Conservation (phyloP, 768 basidiomycete genomes). For the Lepiota brunneoincarnata region DNA sequence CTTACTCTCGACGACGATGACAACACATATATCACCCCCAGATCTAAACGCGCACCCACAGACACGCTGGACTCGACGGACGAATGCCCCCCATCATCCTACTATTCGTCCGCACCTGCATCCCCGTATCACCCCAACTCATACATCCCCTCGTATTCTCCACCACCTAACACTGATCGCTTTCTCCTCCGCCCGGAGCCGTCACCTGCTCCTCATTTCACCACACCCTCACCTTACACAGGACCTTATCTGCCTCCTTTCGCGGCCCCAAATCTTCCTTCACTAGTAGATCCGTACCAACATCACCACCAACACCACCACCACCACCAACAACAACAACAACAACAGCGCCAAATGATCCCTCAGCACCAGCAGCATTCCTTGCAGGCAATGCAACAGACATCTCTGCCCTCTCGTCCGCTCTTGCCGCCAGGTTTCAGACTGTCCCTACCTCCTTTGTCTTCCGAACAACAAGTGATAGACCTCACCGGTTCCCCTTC, state of each 20-base stretch:
- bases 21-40: constrained; percentile 20
- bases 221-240: constrained; percentile 15
- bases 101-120: constrained; percentile 9
- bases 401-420: constrained; percentile 19
- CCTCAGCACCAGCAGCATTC: constrained; percentile 17
- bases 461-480: constrained; percentile 54
- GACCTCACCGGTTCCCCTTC: constrained; percentile 73
- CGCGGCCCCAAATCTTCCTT: constrained; percentile 34
- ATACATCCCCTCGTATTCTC: background rate
- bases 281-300: constrained; percentile 23
- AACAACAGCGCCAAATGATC: constrained; percentile 14
- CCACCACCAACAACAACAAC: no score
- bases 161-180: background rate
- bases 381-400: constrained; percentile 23
- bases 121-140: constrained; percentile 9
- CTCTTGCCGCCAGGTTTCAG: constrained; percentile 19
- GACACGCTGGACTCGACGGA: background rate
- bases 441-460: constrained; percentile 8
- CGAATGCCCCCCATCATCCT: constrained; percentile 10
- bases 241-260: constrained; percentile 49
- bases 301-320: constrained; percentile 21
- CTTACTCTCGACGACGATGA: constrained; percentile 71
- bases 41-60: constrained; percentile 9
- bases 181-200: background rate
- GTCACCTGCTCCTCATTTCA: background rate